These are phyloP conservation scores for Mycena crocata DNA, from an alignment of 768 basidiomycete species.

Conservation along the genomic window DNA sequence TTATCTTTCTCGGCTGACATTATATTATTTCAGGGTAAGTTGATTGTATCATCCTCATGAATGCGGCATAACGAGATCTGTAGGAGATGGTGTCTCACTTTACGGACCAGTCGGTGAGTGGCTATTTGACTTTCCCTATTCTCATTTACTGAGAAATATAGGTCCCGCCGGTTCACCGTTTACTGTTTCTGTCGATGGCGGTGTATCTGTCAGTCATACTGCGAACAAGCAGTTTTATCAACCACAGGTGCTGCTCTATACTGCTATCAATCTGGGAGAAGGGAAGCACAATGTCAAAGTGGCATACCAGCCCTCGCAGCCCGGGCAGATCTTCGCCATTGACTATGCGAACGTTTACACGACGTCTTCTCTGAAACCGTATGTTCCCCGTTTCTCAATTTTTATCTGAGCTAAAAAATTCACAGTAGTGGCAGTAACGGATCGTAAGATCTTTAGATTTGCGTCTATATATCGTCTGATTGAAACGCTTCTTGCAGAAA, in stretches of 20 bases:
- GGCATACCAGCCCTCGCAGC: slow-evolving; percentile 28
- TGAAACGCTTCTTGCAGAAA: background rate
- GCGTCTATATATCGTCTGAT: background rate
- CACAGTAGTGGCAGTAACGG: slow-evolving; percentile 11
- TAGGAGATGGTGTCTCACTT: slow-evolving; percentile 59
- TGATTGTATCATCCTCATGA: background rate
- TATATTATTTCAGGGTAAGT: slow-evolving; percentile 31
- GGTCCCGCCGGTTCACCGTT: slow-evolving; percentile 49
- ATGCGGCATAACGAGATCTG: slow-evolving; percentile 19
- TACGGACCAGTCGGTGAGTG: slow-evolving; percentile 52
- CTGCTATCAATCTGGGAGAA: slow-evolving; percentile 33
- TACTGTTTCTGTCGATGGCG: slow-evolving; percentile 49
- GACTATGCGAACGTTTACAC: slow-evolving; percentile 48
- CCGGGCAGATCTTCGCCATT: slow-evolving; percentile 40
- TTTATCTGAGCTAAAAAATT: background rate
- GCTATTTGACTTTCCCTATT: background rate
- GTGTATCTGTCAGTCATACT: slow-evolving; percentile 31
- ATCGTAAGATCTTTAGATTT: slow-evolving; percentile 1
- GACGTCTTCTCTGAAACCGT: slow-evolving; percentile 36
- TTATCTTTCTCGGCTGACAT: background rate
- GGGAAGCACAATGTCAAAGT: slow-evolving; percentile 33
- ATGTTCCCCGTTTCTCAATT: slow-evolving; percentile 5
- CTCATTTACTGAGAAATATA: slow-evolving; percentile 1
- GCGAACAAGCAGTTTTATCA: slow-evolving; percentile 39
- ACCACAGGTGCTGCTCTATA: slow-evolving; percentile 36